A percentile compares a stretch with the other conserved stretches of the same genome.
Evolutionary conservation across 164 flowering plant genomes (phyloP).

Genomic region (Vitis vinifera): ASM3070453v1 NC_081822.1:28333501-28334000

Average conservation of each 20-base stretch:
- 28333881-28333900: constrained; percentile 32
- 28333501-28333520: constrained; percentile 30
- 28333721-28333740: constrained; percentile 35
- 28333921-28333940: constrained; percentile 35
- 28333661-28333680: constrained; percentile 28
- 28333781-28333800: constrained; percentile 45
- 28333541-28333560: constrained; percentile 41
- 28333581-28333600: too few relatives aligned
- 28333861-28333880: constrained; percentile 28
- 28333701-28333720: constrained; percentile 12
- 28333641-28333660: constrained; percentile 34
- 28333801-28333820: constrained; percentile 45
- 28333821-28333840: constrained; percentile 40
- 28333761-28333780: constrained; percentile 48
- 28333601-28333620: too few relatives aligned
- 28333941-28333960: constrained; percentile 33
- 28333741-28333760: constrained; percentile 53
- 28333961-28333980: constrained; percentile 14
- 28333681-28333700: too few relatives aligned
- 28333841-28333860: constrained; percentile 35
- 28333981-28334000: too few relatives aligned
- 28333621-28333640: constrained; percentile 22
- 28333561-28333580: too few relatives aligned
- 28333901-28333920: constrained; percentile 41
- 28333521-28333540: constrained; percentile 40